phyloP scores from a whole-genome alignment of 257 asterid species.

The Verbascum thapsus region DNA sequence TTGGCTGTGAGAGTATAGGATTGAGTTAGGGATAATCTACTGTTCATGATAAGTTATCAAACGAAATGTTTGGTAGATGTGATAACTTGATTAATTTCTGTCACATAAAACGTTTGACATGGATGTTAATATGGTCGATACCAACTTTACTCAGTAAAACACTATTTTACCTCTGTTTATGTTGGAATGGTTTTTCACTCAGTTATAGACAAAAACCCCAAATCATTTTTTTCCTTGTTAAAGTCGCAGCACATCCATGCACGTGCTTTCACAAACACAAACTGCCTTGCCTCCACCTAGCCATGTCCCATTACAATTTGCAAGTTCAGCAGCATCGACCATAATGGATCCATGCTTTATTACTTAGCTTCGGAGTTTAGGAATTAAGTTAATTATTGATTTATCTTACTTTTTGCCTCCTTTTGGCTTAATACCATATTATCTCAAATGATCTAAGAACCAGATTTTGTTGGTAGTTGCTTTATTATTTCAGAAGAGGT shows the following conservation, averaged over 20 bases:
- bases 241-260: background rate
- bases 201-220: no score
- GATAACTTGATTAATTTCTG: no score
- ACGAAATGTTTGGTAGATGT: no score
- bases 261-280: background rate
- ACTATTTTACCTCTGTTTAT: no score
- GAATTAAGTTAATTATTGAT: background rate
- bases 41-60: no score
- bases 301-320: background rate
- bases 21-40: no score
- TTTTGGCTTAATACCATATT: constrained; percentile 11
- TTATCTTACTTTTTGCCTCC: background rate
- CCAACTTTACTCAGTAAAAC: no score
- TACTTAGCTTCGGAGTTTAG: background rate
- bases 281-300: background rate
- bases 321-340: background rate
- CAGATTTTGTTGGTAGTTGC: constrained; percentile 8
- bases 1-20: no score
- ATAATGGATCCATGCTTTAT: background rate
- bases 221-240: no score
- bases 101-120: no score
- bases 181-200: no score
- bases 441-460: constrained; percentile 10
- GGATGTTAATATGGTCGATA: no score
- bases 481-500: background rate